phyloP scores from a whole-genome alignment of 192 early-diverging fungal genomes.

The Kappamyces sp. region DNA sequence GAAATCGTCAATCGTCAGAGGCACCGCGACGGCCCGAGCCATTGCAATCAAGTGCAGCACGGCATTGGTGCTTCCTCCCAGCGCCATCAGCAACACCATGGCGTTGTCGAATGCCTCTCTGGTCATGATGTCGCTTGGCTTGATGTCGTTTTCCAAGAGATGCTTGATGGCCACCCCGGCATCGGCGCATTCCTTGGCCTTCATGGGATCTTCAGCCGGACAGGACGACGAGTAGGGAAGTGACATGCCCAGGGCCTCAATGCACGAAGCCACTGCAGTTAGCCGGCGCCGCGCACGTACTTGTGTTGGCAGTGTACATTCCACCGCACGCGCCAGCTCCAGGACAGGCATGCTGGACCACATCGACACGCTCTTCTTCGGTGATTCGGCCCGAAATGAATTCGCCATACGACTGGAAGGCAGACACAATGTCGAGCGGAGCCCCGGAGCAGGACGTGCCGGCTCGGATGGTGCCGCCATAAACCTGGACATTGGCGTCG shows the following conservation, averaged over 20 bases:
- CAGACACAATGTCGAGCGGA: conserved; percentile 88
- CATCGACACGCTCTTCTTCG: conserved; percentile 70
- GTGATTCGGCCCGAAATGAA: conserved; percentile 85
- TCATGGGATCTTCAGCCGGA: conserved; percentile 84
- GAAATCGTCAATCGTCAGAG: conserved; percentile 90
- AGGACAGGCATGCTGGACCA: conserved; percentile 48
- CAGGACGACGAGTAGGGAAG: conserved; percentile 93
- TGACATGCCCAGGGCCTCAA: conserved; percentile 96
- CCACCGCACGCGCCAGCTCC: conserved; percentile 98
- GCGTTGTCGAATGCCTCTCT: conserved; percentile 93
- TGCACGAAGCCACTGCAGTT: conserved; percentile 79
- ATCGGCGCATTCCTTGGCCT: conserved; percentile 78
- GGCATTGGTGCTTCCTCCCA: conserved; percentile 95
- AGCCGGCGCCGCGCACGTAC: conserved; percentile 36
- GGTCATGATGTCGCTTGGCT: conserved; percentile 95
- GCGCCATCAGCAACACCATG: conserved; percentile 84
- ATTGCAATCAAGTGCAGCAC: conserved; percentile 92
- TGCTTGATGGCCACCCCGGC: conserved; percentile 84
- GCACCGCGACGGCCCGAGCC: conserved; percentile 74
- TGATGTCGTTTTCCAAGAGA: conserved; percentile 86
- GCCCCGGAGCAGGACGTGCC: conserved; percentile 59
- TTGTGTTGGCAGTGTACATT: conserved; percentile 98
- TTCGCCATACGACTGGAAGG: conserved; percentile 94
- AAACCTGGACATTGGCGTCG: conserved; percentile 36
- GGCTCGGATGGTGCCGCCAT: conserved; percentile 93